A percentile compares a stretch with the other conserved stretches of the same genome.
These are phyloP conservation scores for Fistulina hepatica DNA, from an alignment of 1,284 basidiomycete genomes.

Conservation along the genomic window DNA sequence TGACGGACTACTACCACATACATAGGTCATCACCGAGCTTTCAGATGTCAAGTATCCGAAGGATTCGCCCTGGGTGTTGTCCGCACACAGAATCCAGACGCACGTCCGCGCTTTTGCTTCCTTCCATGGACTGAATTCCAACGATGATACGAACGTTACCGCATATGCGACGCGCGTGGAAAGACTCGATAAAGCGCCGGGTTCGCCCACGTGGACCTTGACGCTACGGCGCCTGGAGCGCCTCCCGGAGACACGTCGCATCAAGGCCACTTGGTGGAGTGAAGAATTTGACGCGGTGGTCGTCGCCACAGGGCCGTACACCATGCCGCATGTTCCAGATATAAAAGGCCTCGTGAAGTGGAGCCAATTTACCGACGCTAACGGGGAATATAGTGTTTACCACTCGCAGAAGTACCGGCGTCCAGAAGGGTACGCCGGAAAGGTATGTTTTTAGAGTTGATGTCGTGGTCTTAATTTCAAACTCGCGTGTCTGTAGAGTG, in stretches of 20 bases:
- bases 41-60: slow-evolving; percentile 16
- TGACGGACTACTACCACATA: background rate
- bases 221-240: slow-evolving; percentile 16
- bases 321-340: slow-evolving; percentile 15
- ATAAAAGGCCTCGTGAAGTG: slow-evolving; percentile 16
- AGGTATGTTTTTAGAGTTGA: slow-evolving; percentile 10
- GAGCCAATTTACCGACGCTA: slow-evolving; percentile 10
- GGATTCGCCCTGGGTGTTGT: slow-evolving; percentile 15
- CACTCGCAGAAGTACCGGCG: slow-evolving; percentile 17
- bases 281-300: slow-evolving; percentile 17
- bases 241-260: slow-evolving; percentile 10
- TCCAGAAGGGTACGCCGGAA: slow-evolving; percentile 15
- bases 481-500: slow-evolving; percentile 5
- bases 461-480: background rate
- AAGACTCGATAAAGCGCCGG: slow-evolving; percentile 14
- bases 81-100: slow-evolving; percentile 12
- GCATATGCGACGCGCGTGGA: slow-evolving; percentile 21
- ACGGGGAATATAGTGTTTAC: slow-evolving; percentile 12
- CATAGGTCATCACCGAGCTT: slow-evolving; percentile 16
- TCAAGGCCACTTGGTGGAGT: slow-evolving; percentile 17
- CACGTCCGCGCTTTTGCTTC: slow-evolving; percentile 20
- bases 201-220: slow-evolving; percentile 14
- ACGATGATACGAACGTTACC: slow-evolving; percentile 16
- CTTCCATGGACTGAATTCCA: slow-evolving; percentile 16
- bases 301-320: slow-evolving; percentile 16